A percentile compares a stretch with the other conserved stretches of the same genome.
phyloP scores from a whole-genome alignment of 2,329 filamentous ascomycete genomes.

The Alternaria infectoria region DNA sequence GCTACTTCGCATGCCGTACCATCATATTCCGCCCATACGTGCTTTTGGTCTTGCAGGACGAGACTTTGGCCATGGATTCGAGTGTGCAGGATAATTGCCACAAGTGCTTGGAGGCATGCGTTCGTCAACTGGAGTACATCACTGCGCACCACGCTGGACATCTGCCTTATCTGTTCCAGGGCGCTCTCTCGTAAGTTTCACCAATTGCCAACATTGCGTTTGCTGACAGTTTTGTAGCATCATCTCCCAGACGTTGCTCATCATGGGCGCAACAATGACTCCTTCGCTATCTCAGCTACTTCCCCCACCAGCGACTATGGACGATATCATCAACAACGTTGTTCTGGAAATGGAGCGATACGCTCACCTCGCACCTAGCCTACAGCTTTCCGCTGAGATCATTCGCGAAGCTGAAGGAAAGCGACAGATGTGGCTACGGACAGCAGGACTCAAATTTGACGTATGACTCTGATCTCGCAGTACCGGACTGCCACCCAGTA shows the following conservation, averaged over 20 bases:
- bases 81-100: constrained; percentile 78
- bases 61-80: constrained; percentile 73
- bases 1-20: constrained; percentile 84
- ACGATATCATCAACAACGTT: constrained; percentile 79
- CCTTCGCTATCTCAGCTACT: constrained; percentile 73
- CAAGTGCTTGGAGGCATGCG: constrained; percentile 80
- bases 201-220: not conserved
- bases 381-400: constrained; percentile 78
- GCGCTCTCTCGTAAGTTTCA: constrained; percentile 63
- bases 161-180: constrained; percentile 86
- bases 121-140: constrained; percentile 80
- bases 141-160: constrained; percentile 80
- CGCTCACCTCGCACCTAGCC: constrained; percentile 75
- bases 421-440: constrained; percentile 64
- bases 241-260: constrained; percentile 78
- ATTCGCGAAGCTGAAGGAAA: constrained; percentile 77
- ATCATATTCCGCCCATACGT: constrained; percentile 88
- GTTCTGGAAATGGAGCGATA: constrained; percentile 77
- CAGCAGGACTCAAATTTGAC: constrained; percentile 48
- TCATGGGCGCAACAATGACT: constrained; percentile 86
- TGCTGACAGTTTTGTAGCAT: constrained; percentile 61
- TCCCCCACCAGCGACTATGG: constrained; percentile 63
- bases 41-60: constrained; percentile 78
- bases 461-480: constrained; percentile 23
- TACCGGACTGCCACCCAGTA: not conserved